Evolutionary conservation across 1,284 basidiomycete species (phyloP), one percentile per base, ranked within the genome.

Genomic region (Vanrija humicola): DNA sequence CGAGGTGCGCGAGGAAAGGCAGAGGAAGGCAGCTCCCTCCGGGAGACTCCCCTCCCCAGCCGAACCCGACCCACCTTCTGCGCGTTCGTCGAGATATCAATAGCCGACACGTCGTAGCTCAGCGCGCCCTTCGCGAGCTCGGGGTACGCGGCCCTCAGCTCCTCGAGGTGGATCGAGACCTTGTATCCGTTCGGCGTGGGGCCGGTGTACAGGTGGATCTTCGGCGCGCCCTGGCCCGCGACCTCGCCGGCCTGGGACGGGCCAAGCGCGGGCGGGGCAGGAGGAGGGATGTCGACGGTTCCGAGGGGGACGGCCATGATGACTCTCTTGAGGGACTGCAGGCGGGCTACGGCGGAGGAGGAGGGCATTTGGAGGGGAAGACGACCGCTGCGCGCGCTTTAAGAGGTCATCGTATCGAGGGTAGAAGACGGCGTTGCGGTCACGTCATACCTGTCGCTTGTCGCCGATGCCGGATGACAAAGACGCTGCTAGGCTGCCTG

Each of bases 131-230:
- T 51, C 5, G 58, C 53, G n/a, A 44, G 39, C 29, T 66, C 60
- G 15, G 78, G 76, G 65, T 88, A 85, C 26, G 79, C 76, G 15
- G 79, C 80, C 64, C 83, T 85, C 61, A 89, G 79, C 68, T 89
- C 88, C 67, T 88, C 87, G 42, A 88, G 81, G 44, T 83, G 73
- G 64, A 85, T 77, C 10, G 82, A 80, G n/a, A 69, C 79, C 66
- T 84, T 84, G 68, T 79, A 69, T n/a, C 88, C 73, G 61, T 73
- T 89, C 16, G 88, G 86, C 0, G 87, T 88, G 18, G 72, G 58
- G 3, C 69, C 77, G 8, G 84, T 85, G 77, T 87, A 89, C 38
- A 90, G 78, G 52, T 84, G 61, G 64, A 89, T 77, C 53, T 73
- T 72, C 46, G 72, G 48, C 5, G 57, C 42, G 43, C 59, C 54